phyloP scores from a whole-genome alignment of 2,329 filamentous ascomycete genomes.

The Trichoderma sp. region DNA sequence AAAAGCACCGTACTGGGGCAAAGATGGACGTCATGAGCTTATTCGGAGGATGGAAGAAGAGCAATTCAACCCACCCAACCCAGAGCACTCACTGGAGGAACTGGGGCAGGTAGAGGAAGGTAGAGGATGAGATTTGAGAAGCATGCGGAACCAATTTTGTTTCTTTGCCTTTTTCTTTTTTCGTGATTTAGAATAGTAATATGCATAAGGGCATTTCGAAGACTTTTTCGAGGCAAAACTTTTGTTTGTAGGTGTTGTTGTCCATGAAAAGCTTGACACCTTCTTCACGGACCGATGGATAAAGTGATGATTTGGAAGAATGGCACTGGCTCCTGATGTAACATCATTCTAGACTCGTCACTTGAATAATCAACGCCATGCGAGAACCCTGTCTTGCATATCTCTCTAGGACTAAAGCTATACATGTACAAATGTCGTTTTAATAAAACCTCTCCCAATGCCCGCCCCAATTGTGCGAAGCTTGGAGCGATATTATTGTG shows the following conservation, averaged over 20 bases:
- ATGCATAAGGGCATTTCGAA: not conserved
- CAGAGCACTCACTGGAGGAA: constrained; percentile 38
- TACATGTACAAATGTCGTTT: constrained; percentile 34
- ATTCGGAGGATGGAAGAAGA: constrained; percentile 67
- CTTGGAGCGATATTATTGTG: constrained; percentile 28
- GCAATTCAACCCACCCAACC: constrained; percentile 36
- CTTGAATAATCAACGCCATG: constrained; percentile 30
- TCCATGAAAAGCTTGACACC: not conserved
- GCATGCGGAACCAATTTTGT: not conserved
- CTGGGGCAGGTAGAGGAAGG: constrained; percentile 48
- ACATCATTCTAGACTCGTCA: constrained; percentile 43
- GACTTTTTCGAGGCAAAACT: not conserved
- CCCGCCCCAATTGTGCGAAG: constrained; percentile 38
- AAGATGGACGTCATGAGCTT: constrained; percentile 67
- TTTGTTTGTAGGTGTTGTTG: not conserved
- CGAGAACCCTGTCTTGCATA: constrained; percentile 31
- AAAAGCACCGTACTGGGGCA: constrained; percentile 61
- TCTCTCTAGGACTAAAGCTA: constrained; percentile 34
- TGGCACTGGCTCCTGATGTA: not conserved
- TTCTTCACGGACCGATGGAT: not conserved
- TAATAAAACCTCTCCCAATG: constrained; percentile 30
- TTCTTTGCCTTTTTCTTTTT: not conserved
- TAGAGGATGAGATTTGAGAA: constrained; percentile 36
- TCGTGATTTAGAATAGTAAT: not conserved
- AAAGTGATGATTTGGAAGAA: not conserved